Evolutionary conservation across 257 asterid species (phyloP).

Genomic region (Solanum ahanhuiri): DNA sequence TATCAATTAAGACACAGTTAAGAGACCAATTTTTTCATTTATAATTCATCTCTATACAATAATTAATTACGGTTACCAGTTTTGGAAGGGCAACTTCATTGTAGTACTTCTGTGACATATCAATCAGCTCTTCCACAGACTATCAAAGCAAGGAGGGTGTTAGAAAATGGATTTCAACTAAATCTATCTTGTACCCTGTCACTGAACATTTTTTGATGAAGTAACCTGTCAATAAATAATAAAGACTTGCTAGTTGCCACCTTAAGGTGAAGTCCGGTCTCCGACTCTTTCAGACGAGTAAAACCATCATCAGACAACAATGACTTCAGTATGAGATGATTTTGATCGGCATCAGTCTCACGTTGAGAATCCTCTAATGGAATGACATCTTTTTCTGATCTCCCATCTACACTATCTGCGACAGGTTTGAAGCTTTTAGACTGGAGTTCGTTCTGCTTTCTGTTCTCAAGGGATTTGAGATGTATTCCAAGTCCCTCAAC

Average conservation of each 20-base stretch:
- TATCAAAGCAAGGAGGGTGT: slow-evolving; percentile 28
- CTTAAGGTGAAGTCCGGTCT: slow-evolving; percentile 87
- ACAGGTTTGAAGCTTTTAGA: slow-evolving; percentile 24
- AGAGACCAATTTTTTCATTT: background rate
- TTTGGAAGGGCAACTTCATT: slow-evolving; percentile 87
- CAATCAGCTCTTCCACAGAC: slow-evolving; percentile 72
- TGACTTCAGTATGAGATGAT: slow-evolving; percentile 46
- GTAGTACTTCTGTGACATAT: slow-evolving; percentile 63
- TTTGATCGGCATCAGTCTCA: slow-evolving; percentile 36
- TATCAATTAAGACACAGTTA: slow-evolving; percentile 1
- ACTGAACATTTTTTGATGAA: background rate
- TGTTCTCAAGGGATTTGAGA: slow-evolving; percentile 74
- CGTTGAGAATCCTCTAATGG: slow-evolving; percentile 31
- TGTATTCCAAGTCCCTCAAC: slow-evolving; percentile 95
- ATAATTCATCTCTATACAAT: background rate
- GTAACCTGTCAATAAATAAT: background rate
- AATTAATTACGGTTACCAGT: slow-evolving; percentile 41
- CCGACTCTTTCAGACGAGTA: slow-evolving; percentile 65
- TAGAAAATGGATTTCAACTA: slow-evolving; percentile 15
- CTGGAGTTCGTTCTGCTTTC: slow-evolving; percentile 51
- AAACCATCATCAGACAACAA: slow-evolving; percentile 65
- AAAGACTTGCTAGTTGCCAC: slow-evolving; percentile 19
- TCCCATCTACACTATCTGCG: slow-evolving; percentile 34
- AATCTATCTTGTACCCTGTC: background rate
- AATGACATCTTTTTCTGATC: slow-evolving; percentile 25